Evolutionary conservation across 192 early-diverging fungal genomes (phyloP).

Genomic region (Anaeromyces robustus): DNA sequence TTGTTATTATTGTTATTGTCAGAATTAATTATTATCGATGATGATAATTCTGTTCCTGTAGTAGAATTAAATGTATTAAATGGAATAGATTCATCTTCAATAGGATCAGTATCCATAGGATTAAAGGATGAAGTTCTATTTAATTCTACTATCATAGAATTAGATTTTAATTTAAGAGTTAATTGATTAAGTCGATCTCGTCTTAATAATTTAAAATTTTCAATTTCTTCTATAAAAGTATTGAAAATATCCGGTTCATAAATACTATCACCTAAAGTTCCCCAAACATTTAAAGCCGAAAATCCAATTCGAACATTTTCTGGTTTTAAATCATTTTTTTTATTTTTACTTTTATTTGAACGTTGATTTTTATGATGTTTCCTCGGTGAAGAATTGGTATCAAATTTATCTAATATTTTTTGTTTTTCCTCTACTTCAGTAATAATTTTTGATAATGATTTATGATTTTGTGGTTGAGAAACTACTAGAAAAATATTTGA

Average conservation of each 20-base stretch:
- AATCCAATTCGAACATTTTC: neutral
- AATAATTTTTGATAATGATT: neutral
- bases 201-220: neutral
- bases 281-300: slow-evolving; percentile 2
- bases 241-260: neutral
- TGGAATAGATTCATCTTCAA: too few species aligned
- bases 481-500: neutral
- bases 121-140: neutral
- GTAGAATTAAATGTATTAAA: too few species aligned
- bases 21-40: too few species aligned
- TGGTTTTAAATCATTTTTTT: neutral
- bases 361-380: neutral
- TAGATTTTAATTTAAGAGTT: neutral
- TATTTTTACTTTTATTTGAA: neutral
- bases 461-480: neutral
- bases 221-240: neutral
- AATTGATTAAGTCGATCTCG: neutral
- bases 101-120: neutral
- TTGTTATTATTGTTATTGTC: too few species aligned
- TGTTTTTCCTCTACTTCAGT: neutral
- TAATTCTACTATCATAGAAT: neutral
- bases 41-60: too few species aligned
- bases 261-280: neutral
- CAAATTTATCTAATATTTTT: neutral
- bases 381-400: neutral